These are phyloP conservation scores for Aspergillus sp. DNA, from an alignment of 2,329 filamentous ascomycete species.

Conservation along the genomic window DNA sequence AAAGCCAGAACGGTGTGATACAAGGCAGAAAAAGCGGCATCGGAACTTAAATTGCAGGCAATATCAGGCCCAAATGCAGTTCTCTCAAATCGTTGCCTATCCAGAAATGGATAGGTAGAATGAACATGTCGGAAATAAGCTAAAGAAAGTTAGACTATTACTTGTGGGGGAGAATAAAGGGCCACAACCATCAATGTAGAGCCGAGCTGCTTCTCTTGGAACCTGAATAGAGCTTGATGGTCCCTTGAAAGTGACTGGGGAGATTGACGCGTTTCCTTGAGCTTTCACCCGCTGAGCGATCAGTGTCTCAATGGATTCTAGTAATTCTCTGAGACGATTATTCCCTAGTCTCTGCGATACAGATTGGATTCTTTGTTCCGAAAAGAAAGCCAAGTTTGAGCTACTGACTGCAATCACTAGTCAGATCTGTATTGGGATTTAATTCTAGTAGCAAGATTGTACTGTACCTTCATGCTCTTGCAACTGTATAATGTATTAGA, in stretches of 20 bases:
- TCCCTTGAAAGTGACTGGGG: constrained; percentile 34
- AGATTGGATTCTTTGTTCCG: constrained; percentile 31
- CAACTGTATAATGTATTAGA: background rate
- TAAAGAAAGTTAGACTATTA: background rate
- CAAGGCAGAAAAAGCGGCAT: constrained; percentile 34
- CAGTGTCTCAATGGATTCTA: background rate
- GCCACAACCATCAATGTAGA: constrained; percentile 23
- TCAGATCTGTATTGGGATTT: background rate
- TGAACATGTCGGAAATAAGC: background rate
- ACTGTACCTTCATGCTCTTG: background rate
- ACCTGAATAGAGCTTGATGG: constrained; percentile 37
- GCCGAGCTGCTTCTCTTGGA: constrained; percentile 33
- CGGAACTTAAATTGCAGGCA: background rate
- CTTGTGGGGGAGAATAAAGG: constrained; percentile 12
- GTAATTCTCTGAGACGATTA: constrained; percentile 15
- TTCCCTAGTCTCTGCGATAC: constrained; percentile 28
- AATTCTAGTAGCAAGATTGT: background rate
- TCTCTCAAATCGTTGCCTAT: background rate
- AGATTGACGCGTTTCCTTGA: constrained; percentile 24
- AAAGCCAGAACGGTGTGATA: constrained; percentile 42
- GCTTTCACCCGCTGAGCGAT: background rate
- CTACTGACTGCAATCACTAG: constrained; percentile 26
- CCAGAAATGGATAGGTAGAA: background rate
- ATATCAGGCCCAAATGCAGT: background rate
- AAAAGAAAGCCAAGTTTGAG: constrained; percentile 38